These are phyloP conservation scores for Trichaptum fuscoviolaceum DNA, from an alignment of 768 basidiomycete genomes.

Conservation along the genomic window DNA sequence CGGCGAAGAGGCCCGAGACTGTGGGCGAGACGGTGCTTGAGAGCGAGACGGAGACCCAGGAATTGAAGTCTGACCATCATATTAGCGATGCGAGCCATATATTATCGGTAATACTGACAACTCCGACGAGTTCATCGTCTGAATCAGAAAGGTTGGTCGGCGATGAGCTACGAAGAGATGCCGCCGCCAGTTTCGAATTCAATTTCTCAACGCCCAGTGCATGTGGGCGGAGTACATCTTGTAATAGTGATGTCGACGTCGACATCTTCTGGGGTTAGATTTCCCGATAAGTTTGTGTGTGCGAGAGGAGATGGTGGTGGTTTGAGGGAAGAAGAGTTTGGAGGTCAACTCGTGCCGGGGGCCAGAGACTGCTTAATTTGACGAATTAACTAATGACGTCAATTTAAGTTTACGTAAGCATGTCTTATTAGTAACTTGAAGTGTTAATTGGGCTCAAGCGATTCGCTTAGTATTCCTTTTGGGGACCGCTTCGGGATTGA, in stretches of 20 bases:
- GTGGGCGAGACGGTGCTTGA: conserved; percentile 34
- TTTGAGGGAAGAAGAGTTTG: not conserved
- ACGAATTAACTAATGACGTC: not conserved
- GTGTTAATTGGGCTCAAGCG: not conserved
- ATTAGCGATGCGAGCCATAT: not conserved
- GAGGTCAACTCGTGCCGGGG: not conserved
- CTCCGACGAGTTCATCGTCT: conserved; percentile 21
- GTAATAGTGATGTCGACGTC: conserved; percentile 12
- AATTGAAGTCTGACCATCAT: conserved; percentile 9
- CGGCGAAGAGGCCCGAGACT: conserved; percentile 38
- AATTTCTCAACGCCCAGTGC: conserved; percentile 13
- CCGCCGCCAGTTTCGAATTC: conserved; percentile 14
- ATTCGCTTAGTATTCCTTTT: not conserved
- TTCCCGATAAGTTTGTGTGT: not conserved
- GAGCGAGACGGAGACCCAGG: conserved; percentile 11
- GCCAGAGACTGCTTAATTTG: not conserved
- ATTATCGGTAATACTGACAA: conserved; percentile 16
- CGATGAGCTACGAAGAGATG: conserved; percentile 8
- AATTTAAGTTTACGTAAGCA: not conserved
- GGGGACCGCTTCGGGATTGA: not conserved
- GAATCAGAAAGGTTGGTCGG: conserved; percentile 8
- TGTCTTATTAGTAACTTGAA: no score
- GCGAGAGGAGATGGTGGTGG: not conserved
- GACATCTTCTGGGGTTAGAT: not conserved
- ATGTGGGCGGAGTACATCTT: conserved; percentile 20